Percentiles rank a stretch among this genome's conserved stretches.
Evolutionary conservation across 768 basidiomycete species (phyloP).

Genomic region (Tricholoma hemisulphureum): DNA sequence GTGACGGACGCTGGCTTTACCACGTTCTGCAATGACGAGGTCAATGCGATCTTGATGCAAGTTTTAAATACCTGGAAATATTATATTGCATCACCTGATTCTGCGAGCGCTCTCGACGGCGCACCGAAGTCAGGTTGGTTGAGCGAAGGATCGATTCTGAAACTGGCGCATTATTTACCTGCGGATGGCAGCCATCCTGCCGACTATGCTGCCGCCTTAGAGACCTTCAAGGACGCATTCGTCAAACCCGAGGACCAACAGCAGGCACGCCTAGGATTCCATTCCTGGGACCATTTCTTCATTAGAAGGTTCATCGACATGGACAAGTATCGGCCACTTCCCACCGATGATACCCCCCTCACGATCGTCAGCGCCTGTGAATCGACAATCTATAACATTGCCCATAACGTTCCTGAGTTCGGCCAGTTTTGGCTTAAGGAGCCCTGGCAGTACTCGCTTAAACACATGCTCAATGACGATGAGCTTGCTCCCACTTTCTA

Average conservation of each 20-base stretch:
- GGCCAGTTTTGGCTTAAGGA: neutral
- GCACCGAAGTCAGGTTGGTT: neutral
- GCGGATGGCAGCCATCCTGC: neutral
- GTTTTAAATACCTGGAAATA: slow-evolving; percentile 1
- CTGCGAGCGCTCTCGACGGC: neutral
- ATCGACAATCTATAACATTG: neutral
- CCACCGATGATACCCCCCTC: neutral
- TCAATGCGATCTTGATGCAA: slow-evolving; percentile 1
- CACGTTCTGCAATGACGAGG: neutral
- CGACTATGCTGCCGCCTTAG: neutral
- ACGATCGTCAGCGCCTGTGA: neutral
- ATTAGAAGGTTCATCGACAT: neutral
- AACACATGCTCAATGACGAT: slow-evolving; percentile 19
- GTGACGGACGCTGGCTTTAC: neutral
- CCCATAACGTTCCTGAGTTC: neutral
- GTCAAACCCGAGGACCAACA: slow-evolving; percentile 17
- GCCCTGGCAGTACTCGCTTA: neutral
- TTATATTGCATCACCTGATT: slow-evolving; percentile 1
- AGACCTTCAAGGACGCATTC: slow-evolving; percentile 26
- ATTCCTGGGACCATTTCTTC: slow-evolving; percentile 14
- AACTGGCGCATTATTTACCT: neutral
- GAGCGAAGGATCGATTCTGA: neutral
- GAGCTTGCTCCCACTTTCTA: neutral
- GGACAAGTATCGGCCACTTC: slow-evolving; percentile 2
- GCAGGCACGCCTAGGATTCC: slow-evolving; percentile 39